Percentiles rank a stretch among this genome's conserved stretches.
Evolutionary conservation across 345 rosid genomes (phyloP).

Genomic region (Sisymbrium altissimum): DNA sequence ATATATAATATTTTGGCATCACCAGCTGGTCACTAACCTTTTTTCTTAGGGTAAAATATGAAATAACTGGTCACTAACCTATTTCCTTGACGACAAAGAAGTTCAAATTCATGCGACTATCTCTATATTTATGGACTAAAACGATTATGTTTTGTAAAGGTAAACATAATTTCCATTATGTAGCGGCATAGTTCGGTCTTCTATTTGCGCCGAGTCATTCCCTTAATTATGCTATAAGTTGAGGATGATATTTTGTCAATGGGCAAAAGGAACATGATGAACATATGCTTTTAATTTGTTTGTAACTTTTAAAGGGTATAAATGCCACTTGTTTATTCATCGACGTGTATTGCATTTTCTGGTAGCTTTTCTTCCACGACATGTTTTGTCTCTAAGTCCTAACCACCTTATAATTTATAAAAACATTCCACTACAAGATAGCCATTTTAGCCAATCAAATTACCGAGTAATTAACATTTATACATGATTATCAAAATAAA

Average conservation of each 20-base stretch:
- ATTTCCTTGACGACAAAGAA: not conserved
- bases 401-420: constrained; percentile 8
- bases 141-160: not conserved
- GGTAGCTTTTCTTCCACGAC: constrained; percentile 15
- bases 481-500: too few species aligned
- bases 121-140: not conserved
- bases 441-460: not conserved
- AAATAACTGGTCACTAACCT: not conserved
- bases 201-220: not conserved
- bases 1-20: not conserved
- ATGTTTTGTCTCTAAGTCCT: not conserved
- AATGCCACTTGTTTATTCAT: not conserved
- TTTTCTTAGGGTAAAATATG: too few species aligned
- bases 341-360: constrained; percentile 12
- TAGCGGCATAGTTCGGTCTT: not conserved
- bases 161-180: not conserved
- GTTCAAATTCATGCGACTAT: not conserved
- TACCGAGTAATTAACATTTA: not conserved
- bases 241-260: not conserved
- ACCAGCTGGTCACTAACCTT: not conserved
- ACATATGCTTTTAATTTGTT: constrained; percentile 6
- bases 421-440: not conserved
- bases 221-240: not conserved
- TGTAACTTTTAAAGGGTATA: not conserved
- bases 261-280: not conserved